Conservation (phyloP, 805 yeast genomes). For the Myxozyma neglecta region DNA sequence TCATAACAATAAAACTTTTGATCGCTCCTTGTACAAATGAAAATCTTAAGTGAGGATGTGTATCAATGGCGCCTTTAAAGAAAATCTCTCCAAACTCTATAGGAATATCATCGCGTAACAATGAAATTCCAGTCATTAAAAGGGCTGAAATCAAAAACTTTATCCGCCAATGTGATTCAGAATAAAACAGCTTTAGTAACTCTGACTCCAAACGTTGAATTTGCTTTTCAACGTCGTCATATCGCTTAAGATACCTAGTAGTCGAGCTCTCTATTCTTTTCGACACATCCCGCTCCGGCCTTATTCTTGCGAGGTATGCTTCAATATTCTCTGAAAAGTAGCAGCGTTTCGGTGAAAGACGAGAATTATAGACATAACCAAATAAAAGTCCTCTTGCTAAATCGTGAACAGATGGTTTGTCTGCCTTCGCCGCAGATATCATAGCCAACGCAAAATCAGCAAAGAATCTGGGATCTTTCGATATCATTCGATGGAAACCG, state of each 20-base stretch:
- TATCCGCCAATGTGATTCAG: constrained; percentile 24
- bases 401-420: constrained; percentile 23
- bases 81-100: constrained; percentile 11
- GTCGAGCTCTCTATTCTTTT: constrained; percentile 22
- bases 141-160: constrained; percentile 6
- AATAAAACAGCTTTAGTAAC: constrained; percentile 14
- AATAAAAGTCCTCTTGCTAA: constrained; percentile 15
- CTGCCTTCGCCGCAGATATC: constrained; percentile 20
- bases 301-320: constrained; percentile 19
- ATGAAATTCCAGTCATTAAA: constrained; percentile 1
- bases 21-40: constrained; percentile 61
- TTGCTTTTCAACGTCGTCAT: constrained; percentile 17
- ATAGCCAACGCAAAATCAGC: constrained; percentile 15
- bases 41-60: constrained; percentile 68
- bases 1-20: constrained; percentile 50
- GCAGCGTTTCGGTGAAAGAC: neutral
- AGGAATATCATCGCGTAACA: constrained; percentile 11
- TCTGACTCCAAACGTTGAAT: constrained; percentile 15
- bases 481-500: constrained; percentile 20
- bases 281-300: constrained; percentile 29
- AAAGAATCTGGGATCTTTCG: constrained; percentile 15
- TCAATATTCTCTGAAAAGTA: constrained; percentile 7
- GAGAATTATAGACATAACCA: constrained; percentile 1
- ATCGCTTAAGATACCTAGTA: constrained; percentile 25
- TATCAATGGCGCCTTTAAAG: constrained; percentile 34